Percentiles rank a stretch among this genome's conserved stretches.
Conservation (phyloP, 163 green algal species). For the Chloroidium sp. region DNA sequence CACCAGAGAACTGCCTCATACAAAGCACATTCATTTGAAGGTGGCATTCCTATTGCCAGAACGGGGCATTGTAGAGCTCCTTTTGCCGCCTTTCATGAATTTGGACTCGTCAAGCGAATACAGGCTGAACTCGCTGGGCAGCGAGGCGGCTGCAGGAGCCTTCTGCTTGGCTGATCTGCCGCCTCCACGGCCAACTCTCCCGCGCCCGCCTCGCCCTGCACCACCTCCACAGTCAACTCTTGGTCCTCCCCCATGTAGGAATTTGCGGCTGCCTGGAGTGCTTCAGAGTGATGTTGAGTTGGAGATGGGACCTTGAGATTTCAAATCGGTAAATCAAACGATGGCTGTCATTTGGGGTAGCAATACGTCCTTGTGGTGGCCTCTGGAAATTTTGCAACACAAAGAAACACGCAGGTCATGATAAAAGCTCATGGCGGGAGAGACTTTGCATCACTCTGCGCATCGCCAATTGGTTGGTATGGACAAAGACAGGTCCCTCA, state of each 20-base stretch:
- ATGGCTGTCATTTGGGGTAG: too few species aligned
- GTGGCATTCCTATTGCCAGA: slow-evolving; percentile 53
- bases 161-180: neutral
- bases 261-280: neutral
- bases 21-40: slow-evolving; percentile 70
- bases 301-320: too few species aligned
- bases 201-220: neutral
- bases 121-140: slow-evolving; percentile 25
- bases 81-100: slow-evolving; percentile 57
- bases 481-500: too few species aligned
- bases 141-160: neutral
- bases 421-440: too few species aligned
- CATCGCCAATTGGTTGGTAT: too few species aligned
- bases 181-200: neutral
- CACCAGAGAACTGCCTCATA: slow-evolving; percentile 19
- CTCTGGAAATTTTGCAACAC: too few species aligned
- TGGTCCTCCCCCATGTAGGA: neutral
- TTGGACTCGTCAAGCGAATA: slow-evolving; percentile 36
- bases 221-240: neutral
- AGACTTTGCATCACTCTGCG: too few species aligned
- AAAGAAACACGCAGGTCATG: too few species aligned
- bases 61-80: slow-evolving; percentile 38
- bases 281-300: neutral
- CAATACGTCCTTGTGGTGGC: too few species aligned
- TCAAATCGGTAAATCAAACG: too few species aligned